Evolutionary conservation across 805 yeast species (phyloP).

Genomic region (Ogataea dorogensis): DNA sequence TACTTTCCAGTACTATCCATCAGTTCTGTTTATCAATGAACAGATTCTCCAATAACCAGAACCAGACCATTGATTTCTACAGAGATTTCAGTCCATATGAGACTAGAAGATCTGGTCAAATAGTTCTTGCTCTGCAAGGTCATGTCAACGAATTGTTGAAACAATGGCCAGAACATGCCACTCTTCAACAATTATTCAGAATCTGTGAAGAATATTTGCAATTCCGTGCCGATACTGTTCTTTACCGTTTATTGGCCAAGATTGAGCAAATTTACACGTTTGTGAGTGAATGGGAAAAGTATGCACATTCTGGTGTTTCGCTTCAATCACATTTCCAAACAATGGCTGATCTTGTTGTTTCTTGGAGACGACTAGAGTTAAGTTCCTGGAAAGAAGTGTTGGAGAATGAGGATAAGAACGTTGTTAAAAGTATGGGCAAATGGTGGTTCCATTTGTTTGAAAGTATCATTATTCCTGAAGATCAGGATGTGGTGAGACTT

Average conservation of each 20-base stretch:
- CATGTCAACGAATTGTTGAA: conserved; percentile 47
- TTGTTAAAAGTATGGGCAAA: conserved; percentile 55
- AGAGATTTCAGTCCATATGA: conserved; percentile 59
- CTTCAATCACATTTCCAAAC: conserved; percentile 53
- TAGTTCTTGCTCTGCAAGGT: conserved; percentile 45
- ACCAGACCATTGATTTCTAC: conserved; percentile 55
- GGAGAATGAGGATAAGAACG: conserved; percentile 52
- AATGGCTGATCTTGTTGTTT: conserved; percentile 67
- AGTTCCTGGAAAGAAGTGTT: conserved; percentile 82
- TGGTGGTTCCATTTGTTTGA: conserved; percentile 96
- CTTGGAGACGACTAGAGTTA: conserved; percentile 89
- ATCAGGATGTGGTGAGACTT: conserved; percentile 38
- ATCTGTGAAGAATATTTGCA: conserved; percentile 64
- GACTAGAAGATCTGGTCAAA: conserved; percentile 53
- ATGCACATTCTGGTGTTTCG: conserved; percentile 77
- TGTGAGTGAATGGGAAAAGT: conserved; percentile 90
- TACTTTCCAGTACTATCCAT: conserved; percentile 36
- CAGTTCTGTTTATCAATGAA: conserved; percentile 36
- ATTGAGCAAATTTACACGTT: conserved; percentile 82
- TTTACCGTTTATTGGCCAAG: conserved; percentile 75
- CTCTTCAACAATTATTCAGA: conserved; percentile 63
- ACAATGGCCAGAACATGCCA: conserved; percentile 96
- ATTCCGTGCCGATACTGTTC: conserved; percentile 64
- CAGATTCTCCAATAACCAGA: conserved; percentile 18
- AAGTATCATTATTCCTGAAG: conserved; percentile 57